phyloP scores from a whole-genome alignment of 805 yeast species.

The Starmerella gropengiesseri region DNA sequence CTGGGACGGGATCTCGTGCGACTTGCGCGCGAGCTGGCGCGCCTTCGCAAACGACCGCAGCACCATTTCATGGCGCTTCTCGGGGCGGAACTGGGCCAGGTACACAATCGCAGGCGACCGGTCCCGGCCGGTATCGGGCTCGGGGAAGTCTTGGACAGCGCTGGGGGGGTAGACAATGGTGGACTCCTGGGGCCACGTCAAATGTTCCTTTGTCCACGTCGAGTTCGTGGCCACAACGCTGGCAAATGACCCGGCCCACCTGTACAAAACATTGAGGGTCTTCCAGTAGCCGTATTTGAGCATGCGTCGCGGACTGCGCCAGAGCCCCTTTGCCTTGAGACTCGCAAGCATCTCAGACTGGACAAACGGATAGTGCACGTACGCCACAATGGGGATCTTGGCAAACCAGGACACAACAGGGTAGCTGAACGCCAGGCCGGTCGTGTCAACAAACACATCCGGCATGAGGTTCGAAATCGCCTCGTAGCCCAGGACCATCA shows the following conservation, averaged over 20 bases:
- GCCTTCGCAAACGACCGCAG: conserved; percentile 53
- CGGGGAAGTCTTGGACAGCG: conserved; percentile 48
- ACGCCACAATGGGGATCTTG: conserved; percentile 67
- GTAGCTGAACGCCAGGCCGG: conserved; percentile 85
- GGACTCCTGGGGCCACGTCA: conserved; percentile 52
- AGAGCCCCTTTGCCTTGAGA: conserved; percentile 13
- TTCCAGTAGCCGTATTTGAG: conserved; percentile 50
- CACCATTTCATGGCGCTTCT: conserved; percentile 73
- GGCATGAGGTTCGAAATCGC: conserved; percentile 61
- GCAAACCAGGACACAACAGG: conserved; percentile 48
- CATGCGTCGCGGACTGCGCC: conserved; percentile 34
- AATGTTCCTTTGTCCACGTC: conserved; percentile 82
- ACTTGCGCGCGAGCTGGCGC: conserved; percentile 14
- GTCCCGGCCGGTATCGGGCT: conserved; percentile 23
- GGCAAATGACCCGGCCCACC: conserved; percentile 54
- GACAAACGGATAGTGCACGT: conserved; percentile 90
- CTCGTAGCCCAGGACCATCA: conserved; percentile 54
- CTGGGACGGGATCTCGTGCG: conserved; percentile 8
- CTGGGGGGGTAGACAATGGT: conserved; percentile 79
- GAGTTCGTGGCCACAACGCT: conserved; percentile 67
- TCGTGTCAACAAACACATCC: conserved; percentile 87
- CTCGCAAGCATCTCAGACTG: conserved; percentile 62
- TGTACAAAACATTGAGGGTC: conserved; percentile 50
- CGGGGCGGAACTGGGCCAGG: conserved; percentile 91
- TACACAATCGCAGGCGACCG: conserved; percentile 34